Evolutionary conservation across 2,329 filamentous ascomycete genomes (phyloP).

Genomic region (Cadophora gregata): DNA sequence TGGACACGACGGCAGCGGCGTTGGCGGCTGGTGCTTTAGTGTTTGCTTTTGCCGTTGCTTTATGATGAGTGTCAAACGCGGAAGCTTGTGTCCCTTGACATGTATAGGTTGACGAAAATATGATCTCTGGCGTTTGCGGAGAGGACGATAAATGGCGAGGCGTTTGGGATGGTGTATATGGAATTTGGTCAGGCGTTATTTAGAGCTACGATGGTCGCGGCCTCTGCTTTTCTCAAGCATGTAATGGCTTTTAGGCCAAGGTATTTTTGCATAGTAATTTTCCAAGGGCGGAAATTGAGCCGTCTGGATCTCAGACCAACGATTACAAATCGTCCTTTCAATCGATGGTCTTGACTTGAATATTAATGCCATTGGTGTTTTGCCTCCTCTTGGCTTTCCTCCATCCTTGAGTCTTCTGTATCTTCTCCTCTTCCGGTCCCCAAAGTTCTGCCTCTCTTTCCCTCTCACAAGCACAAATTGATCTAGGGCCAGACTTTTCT

Average conservation of each 20-base stretch:
- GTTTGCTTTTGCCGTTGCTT: constrained; percentile 12
- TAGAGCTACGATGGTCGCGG: background rate
- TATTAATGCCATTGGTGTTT: constrained; percentile 24
- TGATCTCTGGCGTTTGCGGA: background rate
- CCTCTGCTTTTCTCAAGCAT: background rate
- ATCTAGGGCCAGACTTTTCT: constrained; percentile 24
- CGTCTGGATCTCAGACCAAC: background rate
- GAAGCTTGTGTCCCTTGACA: background rate
- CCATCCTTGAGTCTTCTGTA: constrained; percentile 29
- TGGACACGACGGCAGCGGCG: constrained; percentile 11
- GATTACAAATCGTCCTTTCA: background rate
- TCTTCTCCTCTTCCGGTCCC: constrained; percentile 26
- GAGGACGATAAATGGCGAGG: background rate
- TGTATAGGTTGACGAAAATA: background rate
- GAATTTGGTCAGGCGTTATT: background rate
- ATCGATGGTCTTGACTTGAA: constrained; percentile 30
- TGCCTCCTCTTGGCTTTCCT: constrained; percentile 22
- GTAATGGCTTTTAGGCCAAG: too few species aligned
- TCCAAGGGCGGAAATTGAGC: background rate
- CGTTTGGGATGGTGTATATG: constrained; percentile 8
- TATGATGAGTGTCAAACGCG: background rate
- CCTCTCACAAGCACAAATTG: constrained; percentile 42
- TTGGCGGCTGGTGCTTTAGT: constrained; percentile 24
- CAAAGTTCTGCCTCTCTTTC: constrained; percentile 42
- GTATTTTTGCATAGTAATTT: too few species aligned